phyloP scores from a whole-genome alignment of 2,329 filamentous ascomycete genomes.

The Diaporthe destruens region DNA sequence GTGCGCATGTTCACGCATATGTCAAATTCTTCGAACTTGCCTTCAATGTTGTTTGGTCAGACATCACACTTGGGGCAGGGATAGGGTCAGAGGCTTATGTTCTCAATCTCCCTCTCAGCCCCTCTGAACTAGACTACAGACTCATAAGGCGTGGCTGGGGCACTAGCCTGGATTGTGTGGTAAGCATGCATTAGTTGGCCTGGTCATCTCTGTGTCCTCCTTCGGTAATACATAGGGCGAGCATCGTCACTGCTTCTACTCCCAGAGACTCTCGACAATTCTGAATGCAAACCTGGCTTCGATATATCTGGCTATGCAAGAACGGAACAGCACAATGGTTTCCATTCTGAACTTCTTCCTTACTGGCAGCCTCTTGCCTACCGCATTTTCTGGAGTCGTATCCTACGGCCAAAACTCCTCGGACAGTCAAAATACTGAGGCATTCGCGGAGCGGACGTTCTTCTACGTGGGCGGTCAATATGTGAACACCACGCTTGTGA shows the following conservation, averaged over 20 bases:
- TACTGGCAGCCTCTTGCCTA: neutral
- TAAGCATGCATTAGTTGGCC: too few relatives aligned
- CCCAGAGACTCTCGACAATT: neutral
- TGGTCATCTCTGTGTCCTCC: too few relatives aligned
- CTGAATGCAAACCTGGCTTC: neutral
- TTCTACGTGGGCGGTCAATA: constrained; percentile 31
- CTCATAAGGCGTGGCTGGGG: too few relatives aligned
- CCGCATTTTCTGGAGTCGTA: neutral
- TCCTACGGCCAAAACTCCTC: neutral
- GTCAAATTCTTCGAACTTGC: too few relatives aligned
- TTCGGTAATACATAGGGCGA: too few relatives aligned
- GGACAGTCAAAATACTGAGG: neutral
- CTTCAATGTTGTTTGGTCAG: too few relatives aligned
- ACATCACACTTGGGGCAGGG: too few relatives aligned
- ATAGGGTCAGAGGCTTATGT: too few relatives aligned
- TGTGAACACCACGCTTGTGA: neutral
- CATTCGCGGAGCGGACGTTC: neutral
- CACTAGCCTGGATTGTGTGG: too few relatives aligned
- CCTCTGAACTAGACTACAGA: too few relatives aligned
- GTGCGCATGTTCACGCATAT: too few relatives aligned
- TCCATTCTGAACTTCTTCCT: neutral
- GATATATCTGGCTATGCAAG: neutral
- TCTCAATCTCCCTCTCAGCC: too few relatives aligned
- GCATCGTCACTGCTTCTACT: neutral
- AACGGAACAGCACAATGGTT: neutral